Evolutionary conservation across 306 rosid species (phyloP), one percentile per base, ranked within the genome.

Genomic region (Rosa rugosa): DNA sequence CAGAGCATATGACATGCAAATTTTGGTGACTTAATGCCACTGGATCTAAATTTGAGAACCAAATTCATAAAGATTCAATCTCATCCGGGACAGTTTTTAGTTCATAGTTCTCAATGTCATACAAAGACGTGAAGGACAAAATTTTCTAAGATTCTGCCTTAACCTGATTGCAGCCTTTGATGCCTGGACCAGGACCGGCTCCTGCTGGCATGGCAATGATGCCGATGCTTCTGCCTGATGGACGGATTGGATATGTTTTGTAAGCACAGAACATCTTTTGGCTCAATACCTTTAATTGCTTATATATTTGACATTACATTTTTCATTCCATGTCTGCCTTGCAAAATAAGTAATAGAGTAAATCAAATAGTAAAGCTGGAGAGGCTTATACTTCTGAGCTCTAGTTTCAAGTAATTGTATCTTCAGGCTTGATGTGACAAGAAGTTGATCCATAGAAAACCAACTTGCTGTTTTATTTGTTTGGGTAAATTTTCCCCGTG

Each of bases 161-260:
- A 59, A 72, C 57, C 44, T 73, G 81, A 51, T 63, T 82, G 85
- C 97, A 95, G 98, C 96, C 97, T 18, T 23, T 91, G 86, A 83
- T 95, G 46, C 89, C 91, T 91, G 99, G 99, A 80, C 84, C 89
- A 72, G 97, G 97, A 82, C 89, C 89, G 44, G 72, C 86, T 74
- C 97, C 95, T 38, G 38, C 91, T 44, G 97, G 97, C 71, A 90
- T 95, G 97, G 88, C 97, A 82, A 95, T 92, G 99, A 91, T 95
- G 97, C 98, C 99, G 51, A 95, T 95, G 97, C 92, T 95, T 85
- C 86, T 92, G 46, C 96, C 97, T 66, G 98, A 95, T 77, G 99
- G 99, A 46, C 90, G 94, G 76, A 87, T 95, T 34, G 99, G 96
- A 84, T 92, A 95, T 86, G 97, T 95, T 88, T 74, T 95, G 99